Evolutionary conservation across 148 eudicot species (phyloP), one percentile per base, ranked within the genome.

Genomic region (Chenopodium quinoa): DNA sequence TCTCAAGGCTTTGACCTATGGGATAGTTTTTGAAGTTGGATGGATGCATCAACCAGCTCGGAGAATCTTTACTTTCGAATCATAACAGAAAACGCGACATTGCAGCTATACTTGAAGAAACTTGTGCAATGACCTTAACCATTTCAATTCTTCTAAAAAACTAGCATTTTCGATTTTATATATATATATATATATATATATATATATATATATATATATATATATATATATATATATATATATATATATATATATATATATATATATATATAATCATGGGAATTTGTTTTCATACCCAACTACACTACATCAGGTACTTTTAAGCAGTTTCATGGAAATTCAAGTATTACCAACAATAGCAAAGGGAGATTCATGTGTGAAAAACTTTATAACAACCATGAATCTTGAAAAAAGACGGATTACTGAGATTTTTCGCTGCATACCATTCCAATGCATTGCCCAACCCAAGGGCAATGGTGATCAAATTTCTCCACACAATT

Each of bases 401-500:
- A 67, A 67, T 16, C 37, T 29, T 9, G 46, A 1, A 50, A 73
- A 79, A 20, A 83, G 34, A 70, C 60, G 9, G 62, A 68, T 13
- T 2, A 60, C 16, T 27, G 31, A 72, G 79, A 76, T 46, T 72
- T 44, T 44, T 54, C 75, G 78, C 29, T 60, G 46, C 94, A 90
- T 93, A 96, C 99, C 97, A 92, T 47, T 80, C 98, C 99, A 79
- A 96, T 90, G 89, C 98, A 95, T 80, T 95, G 99, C 78, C 99
- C 99, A 73, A 96, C 99, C 99, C 99, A 96, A 64, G 99, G 99
- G 87, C 99, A 96, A 89, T 96, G 99, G 79, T 96, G 99, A 89
- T 96, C 99, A 75, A 96, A 96, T 29, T 89, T 89, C 88, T 96
- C 99, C 68, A 96, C 95, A 80, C 99, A 96, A 66, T 96, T 96